phyloP scores from a whole-genome alignment of 129 eudicot genomes.

The Chrysanthemum seticuspe region DNA sequence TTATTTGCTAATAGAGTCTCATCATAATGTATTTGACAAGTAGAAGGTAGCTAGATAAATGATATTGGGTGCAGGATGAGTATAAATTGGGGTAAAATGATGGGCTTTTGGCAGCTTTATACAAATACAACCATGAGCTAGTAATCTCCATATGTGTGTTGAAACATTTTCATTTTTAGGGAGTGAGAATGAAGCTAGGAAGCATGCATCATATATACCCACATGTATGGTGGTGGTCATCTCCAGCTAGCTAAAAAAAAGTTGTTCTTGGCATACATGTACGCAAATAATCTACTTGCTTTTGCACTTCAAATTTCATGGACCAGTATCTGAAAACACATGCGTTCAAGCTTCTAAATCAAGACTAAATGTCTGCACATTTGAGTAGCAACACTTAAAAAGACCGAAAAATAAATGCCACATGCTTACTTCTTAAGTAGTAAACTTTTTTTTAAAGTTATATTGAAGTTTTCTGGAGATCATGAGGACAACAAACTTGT shows the following conservation, averaged over 20 bases:
- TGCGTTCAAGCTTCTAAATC: conserved; percentile 29
- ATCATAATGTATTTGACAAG: conserved; percentile 1
- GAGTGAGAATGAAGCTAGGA: conserved; percentile 28
- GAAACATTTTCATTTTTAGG: conserved; percentile 6
- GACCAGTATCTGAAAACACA: conserved; percentile 33
- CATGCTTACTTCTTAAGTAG: conserved; percentile 22
- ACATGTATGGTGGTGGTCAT: conserved; percentile 37
- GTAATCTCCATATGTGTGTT: conserved; percentile 3
- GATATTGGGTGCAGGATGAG: conserved; percentile 31
- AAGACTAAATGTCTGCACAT: conserved; percentile 31
- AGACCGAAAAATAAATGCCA: background rate
- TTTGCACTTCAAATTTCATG: conserved; percentile 16
- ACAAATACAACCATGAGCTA: conserved; percentile 20
- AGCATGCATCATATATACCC: conserved; percentile 23
- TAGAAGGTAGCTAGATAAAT: background rate
- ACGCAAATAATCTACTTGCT: conserved; percentile 10
- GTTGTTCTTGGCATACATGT: conserved; percentile 9
- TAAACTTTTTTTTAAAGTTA: conserved; percentile 17
- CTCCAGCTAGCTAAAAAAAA: conserved; percentile 21
- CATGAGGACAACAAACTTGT: too few species aligned
- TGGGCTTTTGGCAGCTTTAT: conserved; percentile 43
- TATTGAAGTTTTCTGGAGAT: conserved; percentile 6
- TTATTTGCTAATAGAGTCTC: too few species aligned
- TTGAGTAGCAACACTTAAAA: conserved; percentile 26
- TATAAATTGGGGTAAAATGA: conserved; percentile 43